These are phyloP conservation scores for Kazachstania viticola DNA, from an alignment of 805 yeast genomes.

Conservation along the genomic window DNA sequence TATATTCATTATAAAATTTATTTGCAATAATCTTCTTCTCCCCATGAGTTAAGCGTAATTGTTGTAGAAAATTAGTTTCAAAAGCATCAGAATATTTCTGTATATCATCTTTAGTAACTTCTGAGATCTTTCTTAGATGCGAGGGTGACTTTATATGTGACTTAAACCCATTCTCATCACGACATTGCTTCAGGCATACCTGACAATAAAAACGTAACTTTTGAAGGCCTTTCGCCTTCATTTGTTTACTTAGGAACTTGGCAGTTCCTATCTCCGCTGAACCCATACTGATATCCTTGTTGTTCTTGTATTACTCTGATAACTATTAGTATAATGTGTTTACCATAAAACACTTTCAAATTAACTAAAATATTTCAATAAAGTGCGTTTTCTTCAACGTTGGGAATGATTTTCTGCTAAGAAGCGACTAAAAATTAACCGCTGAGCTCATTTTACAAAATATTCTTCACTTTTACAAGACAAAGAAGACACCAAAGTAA, in stretches of 20 bases:
- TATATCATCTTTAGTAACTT: constrained; percentile 37
- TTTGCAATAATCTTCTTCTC: constrained; percentile 72
- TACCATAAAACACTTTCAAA: no score
- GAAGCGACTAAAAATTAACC: no score
- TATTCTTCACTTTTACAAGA: no score
- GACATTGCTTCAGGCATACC: constrained; percentile 82
- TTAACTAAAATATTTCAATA: no score
- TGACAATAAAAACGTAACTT: constrained; percentile 83
- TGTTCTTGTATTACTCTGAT: no score
- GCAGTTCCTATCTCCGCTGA: constrained; percentile 59
- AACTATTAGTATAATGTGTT: no score
- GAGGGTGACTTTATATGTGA: constrained; percentile 78
- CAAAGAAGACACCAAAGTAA: no score
- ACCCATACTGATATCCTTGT: no score
- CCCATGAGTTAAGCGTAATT: constrained; percentile 63
- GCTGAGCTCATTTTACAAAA: no score
- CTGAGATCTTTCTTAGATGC: constrained; percentile 50
- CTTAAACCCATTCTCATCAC: constrained; percentile 92
- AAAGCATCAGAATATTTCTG: constrained; percentile 52
- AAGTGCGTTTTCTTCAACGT: no score
- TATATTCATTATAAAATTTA: constrained; percentile 81
- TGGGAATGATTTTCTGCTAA: no score
- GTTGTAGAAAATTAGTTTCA: constrained; percentile 47
- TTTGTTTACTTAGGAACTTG: constrained; percentile 59
- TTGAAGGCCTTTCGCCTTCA: constrained; percentile 78